Base-by-base conservation (phyloP, 1,284 basidiomycete species). In the Apiotrichum siamense region DNA sequence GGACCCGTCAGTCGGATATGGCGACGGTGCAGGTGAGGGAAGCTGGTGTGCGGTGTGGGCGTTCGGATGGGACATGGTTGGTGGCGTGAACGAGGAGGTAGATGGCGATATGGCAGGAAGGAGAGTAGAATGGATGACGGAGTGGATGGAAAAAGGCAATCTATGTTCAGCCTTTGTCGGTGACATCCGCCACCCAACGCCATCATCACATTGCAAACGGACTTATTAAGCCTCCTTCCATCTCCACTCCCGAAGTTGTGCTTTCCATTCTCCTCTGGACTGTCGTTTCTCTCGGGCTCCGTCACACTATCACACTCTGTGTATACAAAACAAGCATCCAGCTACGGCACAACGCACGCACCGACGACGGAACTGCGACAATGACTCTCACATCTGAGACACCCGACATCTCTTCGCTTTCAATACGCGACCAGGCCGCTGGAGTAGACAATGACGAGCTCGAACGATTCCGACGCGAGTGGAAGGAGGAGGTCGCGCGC, bases 401-500 rank as follows among this genome's bases (percentile, higher is more conserved):
- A 31, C 27, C 27, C 23, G 31, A 24, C 20, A 45, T 27, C 4
- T 33, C 41, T 21, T 15, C 18, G 4, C 38, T 20, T 23, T 21
- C 4, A 38, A 12, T 23, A 9, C 18, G 18, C 21, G 20, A 40
- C 24, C 38, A 25, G 7, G 29, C 31, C 21, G 43, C n/a, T 1
- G 47, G 42, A 3, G 55, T 39, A 9, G 37, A 47, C 18, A 57
- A 59, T 11, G 79, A 81, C 4, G 83, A 84, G 59, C 80, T 90
- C 52, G 80, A 77, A 12, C 70, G 73, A 39, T 88, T 92, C 70
- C 79, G 87, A 66, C 78, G 81, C 52, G 79, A 81, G 75, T 92
- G 87, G 87, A 79, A 79, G 54, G 79, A 78, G 43, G 88, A 85
- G 68, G 80, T 86, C 2, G 58, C 58, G 12, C 41, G 40, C 18